Conservation (phyloP, 306 rosid species). For the Medicago arabica region DNA sequence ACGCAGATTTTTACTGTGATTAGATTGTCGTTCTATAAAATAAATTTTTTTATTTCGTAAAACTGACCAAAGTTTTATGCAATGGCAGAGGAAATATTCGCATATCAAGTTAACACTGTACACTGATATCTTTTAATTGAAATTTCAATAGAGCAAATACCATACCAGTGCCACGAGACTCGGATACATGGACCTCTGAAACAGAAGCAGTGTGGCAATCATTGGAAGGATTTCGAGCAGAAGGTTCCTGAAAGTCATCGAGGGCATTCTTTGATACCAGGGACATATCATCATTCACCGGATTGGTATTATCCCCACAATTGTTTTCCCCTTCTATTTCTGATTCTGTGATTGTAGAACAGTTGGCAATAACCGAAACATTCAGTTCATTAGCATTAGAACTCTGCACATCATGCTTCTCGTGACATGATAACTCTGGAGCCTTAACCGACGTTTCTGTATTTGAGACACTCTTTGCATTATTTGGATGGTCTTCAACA, state of each 20-base stretch:
- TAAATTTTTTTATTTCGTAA: not conserved
- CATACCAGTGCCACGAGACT: slow-evolving; percentile 64
- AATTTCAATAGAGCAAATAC: slow-evolving; percentile 36
- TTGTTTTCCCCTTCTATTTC: slow-evolving; percentile 55
- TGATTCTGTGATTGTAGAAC: slow-evolving; percentile 48
- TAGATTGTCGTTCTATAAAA: not conserved
- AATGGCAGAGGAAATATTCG: slow-evolving; percentile 4
- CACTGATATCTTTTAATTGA: not conserved
- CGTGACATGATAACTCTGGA: slow-evolving; percentile 51
- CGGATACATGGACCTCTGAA: slow-evolving; percentile 53
- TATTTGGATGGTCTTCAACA: slow-evolving; percentile 49
- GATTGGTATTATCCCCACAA: slow-evolving; percentile 39
- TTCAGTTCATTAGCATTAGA: slow-evolving; percentile 45
- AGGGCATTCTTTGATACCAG: slow-evolving; percentile 46
- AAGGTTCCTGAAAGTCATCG: slow-evolving; percentile 56
- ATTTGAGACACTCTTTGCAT: slow-evolving; percentile 45
- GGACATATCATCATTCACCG: slow-evolving; percentile 50
- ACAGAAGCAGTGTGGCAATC: slow-evolving; percentile 52
- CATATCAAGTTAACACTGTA: slow-evolving; percentile 1
- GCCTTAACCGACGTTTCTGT: slow-evolving; percentile 46
- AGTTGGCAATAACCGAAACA: slow-evolving; percentile 44
- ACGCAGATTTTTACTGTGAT: slow-evolving; percentile 10
- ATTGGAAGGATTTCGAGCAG: slow-evolving; percentile 45
- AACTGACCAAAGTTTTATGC: not conserved
- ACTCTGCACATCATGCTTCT: slow-evolving; percentile 48